phyloP scores from a whole-genome alignment of 73 alveolate species.

The Uronychia setigera region DNA sequence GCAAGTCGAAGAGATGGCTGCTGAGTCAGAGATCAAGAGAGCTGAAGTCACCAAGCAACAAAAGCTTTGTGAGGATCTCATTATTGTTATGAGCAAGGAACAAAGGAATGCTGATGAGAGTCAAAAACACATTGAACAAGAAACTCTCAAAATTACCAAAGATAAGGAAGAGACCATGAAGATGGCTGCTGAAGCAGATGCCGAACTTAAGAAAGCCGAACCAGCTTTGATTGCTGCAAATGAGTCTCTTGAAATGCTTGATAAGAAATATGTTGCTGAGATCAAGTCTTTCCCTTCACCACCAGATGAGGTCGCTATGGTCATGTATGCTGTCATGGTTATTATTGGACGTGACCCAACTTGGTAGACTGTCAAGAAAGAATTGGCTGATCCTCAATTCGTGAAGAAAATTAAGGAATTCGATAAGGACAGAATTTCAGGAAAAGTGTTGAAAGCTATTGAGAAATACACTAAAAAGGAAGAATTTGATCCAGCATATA shows the following conservation, averaged over 20 bases:
- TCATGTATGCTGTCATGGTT: slow-evolving; percentile 96
- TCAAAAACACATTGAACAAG: slow-evolving; percentile 92
- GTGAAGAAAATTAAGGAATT: slow-evolving; percentile 81
- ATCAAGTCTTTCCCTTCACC: slow-evolving; percentile 92
- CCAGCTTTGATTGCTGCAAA: slow-evolving; percentile 96
- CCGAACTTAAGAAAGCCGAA: slow-evolving; percentile 85
- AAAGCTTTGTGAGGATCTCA: slow-evolving; percentile 93
- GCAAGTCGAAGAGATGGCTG: slow-evolving; percentile 96
- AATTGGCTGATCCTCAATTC: slow-evolving; percentile 95
- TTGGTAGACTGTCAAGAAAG: slow-evolving; percentile 86
- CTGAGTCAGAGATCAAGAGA: slow-evolving; percentile 92
- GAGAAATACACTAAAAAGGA: slow-evolving; percentile 86
- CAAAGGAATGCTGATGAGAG: slow-evolving; percentile 94
- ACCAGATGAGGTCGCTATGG: slow-evolving; percentile 92
- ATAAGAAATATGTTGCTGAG: slow-evolving; percentile 95
- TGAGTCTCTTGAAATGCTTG: slow-evolving; percentile 91
- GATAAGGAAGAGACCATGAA: slow-evolving; percentile 95
- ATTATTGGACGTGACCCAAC: slow-evolving; percentile 65
- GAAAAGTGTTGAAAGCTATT: slow-evolving; percentile 66
- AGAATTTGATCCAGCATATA: slow-evolving; percentile 76
- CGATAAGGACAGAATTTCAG: slow-evolving; percentile 87
- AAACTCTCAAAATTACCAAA: slow-evolving; percentile 90
- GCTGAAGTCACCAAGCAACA: slow-evolving; percentile 92
- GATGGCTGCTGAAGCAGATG: slow-evolving; percentile 96
- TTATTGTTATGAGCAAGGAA: slow-evolving; percentile 93